Evolutionary conservation across 2,329 filamentous ascomycete species (phyloP).

Genomic region (Cladosporium colombiae): DNA sequence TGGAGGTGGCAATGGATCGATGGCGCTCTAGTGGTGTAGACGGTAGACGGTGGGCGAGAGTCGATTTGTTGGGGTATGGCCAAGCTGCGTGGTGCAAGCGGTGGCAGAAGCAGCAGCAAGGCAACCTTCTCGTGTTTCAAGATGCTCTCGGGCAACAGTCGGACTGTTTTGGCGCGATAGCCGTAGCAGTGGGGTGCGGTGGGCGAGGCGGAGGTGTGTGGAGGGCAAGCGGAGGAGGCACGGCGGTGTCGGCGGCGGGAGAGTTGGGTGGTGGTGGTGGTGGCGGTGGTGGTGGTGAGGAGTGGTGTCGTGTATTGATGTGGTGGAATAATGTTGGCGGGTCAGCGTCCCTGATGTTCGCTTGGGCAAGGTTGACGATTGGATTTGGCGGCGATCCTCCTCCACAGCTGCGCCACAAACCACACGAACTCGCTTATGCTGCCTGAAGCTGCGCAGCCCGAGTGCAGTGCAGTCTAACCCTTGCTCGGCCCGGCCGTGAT

Average conservation of each 20-base stretch:
- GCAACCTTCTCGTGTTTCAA: conserved; percentile 11
- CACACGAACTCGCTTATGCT: not conserved
- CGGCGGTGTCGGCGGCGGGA: not conserved
- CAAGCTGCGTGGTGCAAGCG: not conserved
- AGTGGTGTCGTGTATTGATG: not conserved
- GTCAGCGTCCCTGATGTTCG: conserved; percentile 5
- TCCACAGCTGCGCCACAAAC: conserved; percentile 5
- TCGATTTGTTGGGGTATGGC: not conserved
- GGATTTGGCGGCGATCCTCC: conserved; percentile 8
- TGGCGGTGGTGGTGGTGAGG: not conserved
- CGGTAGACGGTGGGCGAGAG: not conserved
- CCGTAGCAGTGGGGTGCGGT: not conserved
- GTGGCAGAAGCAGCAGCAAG: not conserved
- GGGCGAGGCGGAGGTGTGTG: conserved; percentile 17
- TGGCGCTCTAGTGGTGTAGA: not conserved
- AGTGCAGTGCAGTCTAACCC: not conserved
- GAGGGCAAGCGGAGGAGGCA: conserved; percentile 14
- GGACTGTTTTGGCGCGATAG: conserved; percentile 14
- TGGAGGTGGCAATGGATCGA: conserved; percentile 2
- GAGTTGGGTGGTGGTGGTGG: not conserved
- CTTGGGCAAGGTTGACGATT: conserved; percentile 5
- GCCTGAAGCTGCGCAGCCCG: not conserved
- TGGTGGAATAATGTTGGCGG: conserved; percentile 5
- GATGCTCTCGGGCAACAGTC: conserved; percentile 14
- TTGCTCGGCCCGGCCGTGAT: not conserved